Base-by-base conservation (phyloP, 495 filamentous ascomycete genomes). In the Trichocladium antarcticum region DNA sequence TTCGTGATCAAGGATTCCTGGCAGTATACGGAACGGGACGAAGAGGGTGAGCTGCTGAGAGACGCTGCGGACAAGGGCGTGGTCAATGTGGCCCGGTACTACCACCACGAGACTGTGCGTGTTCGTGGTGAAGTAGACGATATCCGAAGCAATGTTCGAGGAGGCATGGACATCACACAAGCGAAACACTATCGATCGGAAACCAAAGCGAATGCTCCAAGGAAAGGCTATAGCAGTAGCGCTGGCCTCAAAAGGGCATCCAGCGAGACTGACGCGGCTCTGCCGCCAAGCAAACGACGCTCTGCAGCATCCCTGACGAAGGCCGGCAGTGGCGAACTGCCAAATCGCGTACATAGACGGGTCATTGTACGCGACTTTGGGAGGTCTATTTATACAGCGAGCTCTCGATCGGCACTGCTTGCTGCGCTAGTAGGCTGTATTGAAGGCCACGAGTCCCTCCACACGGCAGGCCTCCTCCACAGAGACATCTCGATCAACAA, bases 1-100 rank as follows among this genome's bases (percentile, higher is more conserved):
- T 58, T 76, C 46, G 60, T 73, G 5, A 62, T 74, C 39, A 75
- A 75, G 59, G 72, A 75, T 50, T 74, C 64, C 11, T 76, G 64
- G 71, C 70, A 74, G 46, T 69, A 69, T 43, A 49, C 48, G 16
- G 63, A 73, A 51, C 66, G 68, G 10, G 62, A 62, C 29, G 68
- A 75, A 45, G 70, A 76, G 52, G 67, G 69, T 50, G 43, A 60
- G 28, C 46, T 73, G 31, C 31, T 32, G 5, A 2, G 10, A 3
- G 31, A 32, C 5, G 31, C 31, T 2, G 11, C 31, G 5, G 10
- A 3, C 12, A 32, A 32, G 12, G 31, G 31, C 10, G 10, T 11
- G 31, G 31, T 32, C 11, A 4, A 32, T 32, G 12, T 32, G 12
- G 31, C 31, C 31, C 31, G 31, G 31, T 32, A 32, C 11, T 32